Evolutionary conservation across 2,329 filamentous ascomycete genomes (phyloP).

Genomic region (Fusarium globosum): DNA sequence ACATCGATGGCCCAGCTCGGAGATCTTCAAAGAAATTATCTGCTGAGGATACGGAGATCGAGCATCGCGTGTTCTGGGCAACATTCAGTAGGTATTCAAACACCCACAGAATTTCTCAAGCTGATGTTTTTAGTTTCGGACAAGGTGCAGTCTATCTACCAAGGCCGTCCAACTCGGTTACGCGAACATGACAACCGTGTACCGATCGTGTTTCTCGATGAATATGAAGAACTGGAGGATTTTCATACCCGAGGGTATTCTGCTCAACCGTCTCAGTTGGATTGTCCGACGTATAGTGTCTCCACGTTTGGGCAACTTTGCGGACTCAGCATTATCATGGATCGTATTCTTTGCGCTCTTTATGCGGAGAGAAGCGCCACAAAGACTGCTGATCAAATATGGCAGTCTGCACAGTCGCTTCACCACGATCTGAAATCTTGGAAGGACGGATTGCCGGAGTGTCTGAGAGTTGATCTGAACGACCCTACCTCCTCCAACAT

Average conservation of each 20-base stretch:
- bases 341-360: slow-evolving; percentile 55
- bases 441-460: slow-evolving; percentile 52
- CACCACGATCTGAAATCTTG: slow-evolving; percentile 55
- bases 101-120: accelerated
- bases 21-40: slow-evolving; percentile 34
- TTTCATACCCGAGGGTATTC: slow-evolving; percentile 57
- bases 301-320: slow-evolving; percentile 56
- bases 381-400: slow-evolving; percentile 44
- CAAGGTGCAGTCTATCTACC: slow-evolving; percentile 64
- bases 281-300: slow-evolving; percentile 53
- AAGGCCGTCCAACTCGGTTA: slow-evolving; percentile 60
- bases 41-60: slow-evolving; percentile 58
- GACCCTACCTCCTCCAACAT: slow-evolving; percentile 40
- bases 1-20: neutral
- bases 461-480: slow-evolving; percentile 44
- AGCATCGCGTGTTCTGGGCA: slow-evolving; percentile 52
- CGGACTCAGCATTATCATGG: slow-evolving; percentile 58
- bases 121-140: slow-evolving; percentile 48
- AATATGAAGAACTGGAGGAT: slow-evolving; percentile 62
- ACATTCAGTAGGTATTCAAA: slow-evolving; percentile 18
- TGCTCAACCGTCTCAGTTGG: slow-evolving; percentile 42
- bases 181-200: slow-evolving; percentile 57
- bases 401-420: slow-evolving; percentile 47
- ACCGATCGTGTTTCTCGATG: slow-evolving; percentile 58
- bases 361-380: slow-evolving; percentile 53